Evolutionary conservation across 805 yeast species (phyloP), one percentile per base, ranked within the genome.

Genomic region (Cyberlindnera maclurae): DNA sequence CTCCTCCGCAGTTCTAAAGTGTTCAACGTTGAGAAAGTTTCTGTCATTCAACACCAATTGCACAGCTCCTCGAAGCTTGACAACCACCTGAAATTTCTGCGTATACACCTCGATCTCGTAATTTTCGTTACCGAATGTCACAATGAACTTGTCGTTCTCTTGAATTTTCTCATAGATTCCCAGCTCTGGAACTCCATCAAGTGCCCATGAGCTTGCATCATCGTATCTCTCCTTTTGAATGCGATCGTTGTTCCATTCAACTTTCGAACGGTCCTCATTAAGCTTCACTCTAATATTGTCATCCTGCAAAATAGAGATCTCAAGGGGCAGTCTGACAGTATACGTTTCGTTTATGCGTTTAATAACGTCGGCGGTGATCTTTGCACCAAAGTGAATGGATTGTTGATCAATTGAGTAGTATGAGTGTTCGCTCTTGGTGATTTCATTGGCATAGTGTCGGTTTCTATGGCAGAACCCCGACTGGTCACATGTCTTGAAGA

Each of bases 401-500:
- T 54, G 42, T 8, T 57, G 49, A 41, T 71, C 75, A 29, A 73
- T 46, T 3, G 65, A 54, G 46, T 74, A 73, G 24, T 68, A 63
- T 1, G 67, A 55, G 15, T 57, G 58, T 31, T 58, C 62, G 1
- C 54, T 45, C 13, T 43, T 37, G 1, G 34, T 5, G 20, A 52
- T 47, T 36, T 51, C 44, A 16, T 31, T 28, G 1, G 86, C 84
- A 54, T 73, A 86, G 41, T 75, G 77, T 39, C 90, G 65, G 52
- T 89, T 85, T 58, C 97, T 71, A 36, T 70, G 61, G 55, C 97
- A 89, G 55, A 89, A 88, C 6, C 96, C 95, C 13, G 87, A 73
- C 51, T 82, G 80, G 5, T 68, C 75, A 59, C 97, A 89, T 12
- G 68, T 75, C 55, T 86, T 84, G 67, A 87, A 82, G 39, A 86